These are phyloP conservation scores for Pluteus cervinus DNA, from an alignment of 768 basidiomycete species.

Conservation along the genomic window DNA sequence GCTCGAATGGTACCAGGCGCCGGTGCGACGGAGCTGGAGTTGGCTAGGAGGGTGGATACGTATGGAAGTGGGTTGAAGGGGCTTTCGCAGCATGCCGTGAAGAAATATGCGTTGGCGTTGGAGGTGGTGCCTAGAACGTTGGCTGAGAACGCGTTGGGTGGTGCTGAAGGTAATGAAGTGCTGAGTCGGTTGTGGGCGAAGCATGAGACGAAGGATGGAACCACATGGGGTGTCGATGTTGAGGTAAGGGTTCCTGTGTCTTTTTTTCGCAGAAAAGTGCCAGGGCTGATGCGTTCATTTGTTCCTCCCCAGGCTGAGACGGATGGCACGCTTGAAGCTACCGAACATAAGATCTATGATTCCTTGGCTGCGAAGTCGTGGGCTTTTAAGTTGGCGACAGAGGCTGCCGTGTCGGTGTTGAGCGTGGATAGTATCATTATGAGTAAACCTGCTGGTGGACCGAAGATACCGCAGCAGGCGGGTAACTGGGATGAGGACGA, in stretches of 20 bases:
- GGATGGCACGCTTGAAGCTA: slow-evolving; percentile 68
- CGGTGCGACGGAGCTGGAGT: slow-evolving; percentile 89
- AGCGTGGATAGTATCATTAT: slow-evolving; percentile 98
- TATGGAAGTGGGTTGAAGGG: slow-evolving; percentile 89
- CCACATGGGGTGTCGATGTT: slow-evolving; percentile 81
- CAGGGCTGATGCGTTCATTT: too few relatives aligned
- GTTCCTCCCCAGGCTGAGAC: slow-evolving; percentile 51
- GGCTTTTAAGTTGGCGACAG: slow-evolving; percentile 87
- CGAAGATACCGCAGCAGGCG: slow-evolving; percentile 81
- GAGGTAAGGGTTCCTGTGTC: too few relatives aligned
- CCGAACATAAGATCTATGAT: slow-evolving; percentile 69
- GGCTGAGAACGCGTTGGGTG: slow-evolving; percentile 92
- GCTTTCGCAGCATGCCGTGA: slow-evolving; percentile 89
- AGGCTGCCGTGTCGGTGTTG: slow-evolving; percentile 85
- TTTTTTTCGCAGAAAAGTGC: too few relatives aligned
- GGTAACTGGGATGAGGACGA: slow-evolving; percentile 86
- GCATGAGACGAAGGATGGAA: slow-evolving; percentile 72
- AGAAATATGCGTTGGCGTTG: slow-evolving; percentile 81
- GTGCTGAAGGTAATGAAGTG: slow-evolving; percentile 89
- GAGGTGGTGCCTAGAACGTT: slow-evolving; percentile 91
- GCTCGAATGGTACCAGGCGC: slow-evolving; percentile 88
- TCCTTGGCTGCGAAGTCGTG: slow-evolving; percentile 87
- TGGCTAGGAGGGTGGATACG: slow-evolving; percentile 76
- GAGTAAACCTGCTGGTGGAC: slow-evolving; percentile 89
- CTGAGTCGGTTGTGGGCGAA: slow-evolving; percentile 86